phyloP scores from a whole-genome alignment of 2,329 filamentous ascomycete species.

The Neopestalotiopsis sp. region DNA sequence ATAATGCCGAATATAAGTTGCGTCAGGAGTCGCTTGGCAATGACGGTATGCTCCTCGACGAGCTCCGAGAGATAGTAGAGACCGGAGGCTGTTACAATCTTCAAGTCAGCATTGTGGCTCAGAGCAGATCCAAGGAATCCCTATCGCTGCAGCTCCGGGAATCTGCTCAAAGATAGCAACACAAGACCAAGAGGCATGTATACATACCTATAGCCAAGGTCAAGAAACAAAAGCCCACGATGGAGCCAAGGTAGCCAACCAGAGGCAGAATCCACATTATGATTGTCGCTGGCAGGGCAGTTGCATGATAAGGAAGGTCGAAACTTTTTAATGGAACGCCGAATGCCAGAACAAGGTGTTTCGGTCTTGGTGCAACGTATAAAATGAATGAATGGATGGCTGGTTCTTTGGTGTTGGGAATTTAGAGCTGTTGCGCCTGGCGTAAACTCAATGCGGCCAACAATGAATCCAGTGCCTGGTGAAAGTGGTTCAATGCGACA shows the following conservation, averaged over 20 bases:
- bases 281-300: conserved; percentile 20
- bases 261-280: conserved; percentile 95
- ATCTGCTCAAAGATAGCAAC: neutral
- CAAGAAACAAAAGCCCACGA: conserved; percentile 90
- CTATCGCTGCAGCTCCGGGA: neutral
- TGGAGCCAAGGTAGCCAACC: conserved; percentile 85
- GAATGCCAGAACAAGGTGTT: neutral
- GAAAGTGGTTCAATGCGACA: neutral
- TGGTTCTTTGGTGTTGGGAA: neutral
- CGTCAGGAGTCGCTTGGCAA: conserved; percentile 85
- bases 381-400: neutral
- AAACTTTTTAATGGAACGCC: neutral
- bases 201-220: conserved; percentile 85
- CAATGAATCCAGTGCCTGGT: neutral
- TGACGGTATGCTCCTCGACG: conserved; percentile 95
- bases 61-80: conserved; percentile 98
- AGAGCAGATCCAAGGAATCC: neutral
- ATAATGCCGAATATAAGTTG: conserved; percentile 86
- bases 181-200: neutral
- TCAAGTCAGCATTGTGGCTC: neutral
- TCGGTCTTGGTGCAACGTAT: neutral
- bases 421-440: conserved; percentile 2
- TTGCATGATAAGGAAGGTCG: neutral
- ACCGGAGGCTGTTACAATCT: conserved; percentile 75
- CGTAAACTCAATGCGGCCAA: conserved; percentile 2